Evolutionary conservation across 1,284 basidiomycete species (phyloP).

Genomic region (Papiliotrema nemorosa): DNA sequence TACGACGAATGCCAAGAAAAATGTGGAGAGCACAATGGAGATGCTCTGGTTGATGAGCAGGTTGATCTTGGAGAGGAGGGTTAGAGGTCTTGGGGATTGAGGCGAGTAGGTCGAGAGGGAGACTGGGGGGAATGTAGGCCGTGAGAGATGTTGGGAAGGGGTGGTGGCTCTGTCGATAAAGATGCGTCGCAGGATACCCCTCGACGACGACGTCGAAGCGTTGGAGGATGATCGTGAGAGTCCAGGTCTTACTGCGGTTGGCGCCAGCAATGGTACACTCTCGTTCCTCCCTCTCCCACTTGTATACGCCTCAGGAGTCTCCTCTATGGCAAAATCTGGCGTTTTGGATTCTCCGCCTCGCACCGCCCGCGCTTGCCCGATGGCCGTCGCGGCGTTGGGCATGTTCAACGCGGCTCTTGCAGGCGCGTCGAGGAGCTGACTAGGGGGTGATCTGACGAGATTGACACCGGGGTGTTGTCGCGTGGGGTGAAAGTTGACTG

Average conservation of each 20-base stretch:
- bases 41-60: slow-evolving; percentile 52
- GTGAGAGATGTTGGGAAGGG: slow-evolving; percentile 45
- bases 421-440: slow-evolving; percentile 40
- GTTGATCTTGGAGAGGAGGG: slow-evolving; percentile 33
- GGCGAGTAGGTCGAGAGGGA: slow-evolving; percentile 44
- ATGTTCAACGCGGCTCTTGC: slow-evolving; percentile 43
- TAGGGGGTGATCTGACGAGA: slow-evolving; percentile 29
- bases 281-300: slow-evolving; percentile 11
- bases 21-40: slow-evolving; percentile 54
- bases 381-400: slow-evolving; percentile 35
- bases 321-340: slow-evolving; percentile 38
- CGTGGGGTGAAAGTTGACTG: slow-evolving; percentile 2
- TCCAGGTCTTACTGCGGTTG: slow-evolving; percentile 14
- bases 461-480: slow-evolving; percentile 4
- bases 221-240: slow-evolving; percentile 32
- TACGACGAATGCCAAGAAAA: slow-evolving; percentile 53
- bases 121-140: slow-evolving; percentile 49
- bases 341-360: slow-evolving; percentile 31
- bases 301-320: slow-evolving; percentile 2
- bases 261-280: slow-evolving; percentile 26
- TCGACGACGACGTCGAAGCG: slow-evolving; percentile 22
- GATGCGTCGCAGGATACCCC: slow-evolving; percentile 42
- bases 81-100: slow-evolving; percentile 33
- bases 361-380: slow-evolving; percentile 40
- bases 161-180: slow-evolving; percentile 46